Base-by-base conservation (phyloP, 805 yeast genomes). In the Kodamaea restingae region DNA sequence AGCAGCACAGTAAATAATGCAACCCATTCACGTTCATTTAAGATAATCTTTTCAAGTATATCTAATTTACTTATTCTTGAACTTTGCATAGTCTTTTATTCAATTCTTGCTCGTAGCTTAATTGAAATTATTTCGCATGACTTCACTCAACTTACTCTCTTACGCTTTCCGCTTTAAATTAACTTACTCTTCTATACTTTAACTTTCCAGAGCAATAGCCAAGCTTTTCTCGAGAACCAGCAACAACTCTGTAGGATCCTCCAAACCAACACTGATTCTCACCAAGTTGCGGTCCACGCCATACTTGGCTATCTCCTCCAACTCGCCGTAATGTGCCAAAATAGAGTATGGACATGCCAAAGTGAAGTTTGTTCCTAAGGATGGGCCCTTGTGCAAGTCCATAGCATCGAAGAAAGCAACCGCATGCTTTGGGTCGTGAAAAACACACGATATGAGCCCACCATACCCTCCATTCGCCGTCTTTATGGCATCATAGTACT, bases 311-410 rank as follows among this genome's bases (percentile, higher is more conserved):
- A 85, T 81, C 52, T 80, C 88, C 43, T 86, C 91, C 41, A 88
- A 63, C 59, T 88, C 96, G 39, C 70, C 73, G 59, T 79, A 87
- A 58, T 88, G 96, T 2, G 95, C 95, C 43, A 90, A 68, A 34
- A 90, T 76, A 5, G 95, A 75, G 61, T 90, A 90, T 7, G 97
- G 96, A 56, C 95, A 88, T 4, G 88, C 88, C 50, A 88, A 67
- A 0, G 95, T 83, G 65, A 87, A 86, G 61, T 85, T 88, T 0
- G 96, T 87, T 9, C 96, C 96, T 48, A 88, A 71, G 11, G 93
- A 82, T 3, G 96, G 96, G 2, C 96, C 96, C 63, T 90, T 90
- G 44, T 87, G 84, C 45, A 84, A 61, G 35, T 72, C 66, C 26
- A 80, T 73, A 5, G 76, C 70, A 60, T 90, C 80, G 65, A 84